A percentile compares a stretch with the other conserved stretches of the same genome.
Evolutionary conservation across 768 basidiomycete genomes (phyloP).

Genomic region (Phanerochaete sordida): DNA sequence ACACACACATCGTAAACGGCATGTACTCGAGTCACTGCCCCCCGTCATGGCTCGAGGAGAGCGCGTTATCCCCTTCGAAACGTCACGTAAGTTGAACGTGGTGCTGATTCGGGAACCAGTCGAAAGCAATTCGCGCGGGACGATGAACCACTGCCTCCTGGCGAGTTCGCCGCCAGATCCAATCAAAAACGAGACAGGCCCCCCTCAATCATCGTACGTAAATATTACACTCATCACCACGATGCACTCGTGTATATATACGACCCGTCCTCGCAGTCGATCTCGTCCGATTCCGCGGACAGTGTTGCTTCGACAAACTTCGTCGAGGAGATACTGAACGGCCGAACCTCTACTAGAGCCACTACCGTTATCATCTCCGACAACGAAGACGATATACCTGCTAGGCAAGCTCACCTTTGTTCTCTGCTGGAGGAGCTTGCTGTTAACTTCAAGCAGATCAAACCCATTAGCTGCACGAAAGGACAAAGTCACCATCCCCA

Average conservation of each 20-base stretch:
- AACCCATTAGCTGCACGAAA: neutral
- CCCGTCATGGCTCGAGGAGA: too few species aligned
- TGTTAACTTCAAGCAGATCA: too few species aligned
- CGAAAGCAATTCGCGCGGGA: neutral
- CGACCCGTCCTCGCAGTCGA: neutral
- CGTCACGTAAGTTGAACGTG: neutral
- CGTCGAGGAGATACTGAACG: neutral
- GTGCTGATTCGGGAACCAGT: neutral
- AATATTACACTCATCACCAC: neutral
- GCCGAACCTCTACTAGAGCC: slow-evolving; percentile 1
- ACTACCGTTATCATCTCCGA: slow-evolving; percentile 21
- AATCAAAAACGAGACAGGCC: neutral
- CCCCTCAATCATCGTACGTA: slow-evolving; percentile 2
- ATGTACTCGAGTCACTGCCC: too few species aligned
- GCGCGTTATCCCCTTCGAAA: too few species aligned
- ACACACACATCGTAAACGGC: too few species aligned
- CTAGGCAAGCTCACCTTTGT: too few species aligned
- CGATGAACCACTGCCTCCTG: neutral
- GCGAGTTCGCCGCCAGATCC: neutral
- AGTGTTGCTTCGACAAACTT: neutral
- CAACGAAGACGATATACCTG: slow-evolving; percentile 19
- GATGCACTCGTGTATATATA: neutral
- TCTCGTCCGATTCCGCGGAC: neutral
- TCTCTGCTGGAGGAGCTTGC: too few species aligned
- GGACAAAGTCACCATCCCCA: neutral